Evolutionary conservation across 768 basidiomycete genomes (phyloP).

Genomic region (Trametopsis cervina): DNA sequence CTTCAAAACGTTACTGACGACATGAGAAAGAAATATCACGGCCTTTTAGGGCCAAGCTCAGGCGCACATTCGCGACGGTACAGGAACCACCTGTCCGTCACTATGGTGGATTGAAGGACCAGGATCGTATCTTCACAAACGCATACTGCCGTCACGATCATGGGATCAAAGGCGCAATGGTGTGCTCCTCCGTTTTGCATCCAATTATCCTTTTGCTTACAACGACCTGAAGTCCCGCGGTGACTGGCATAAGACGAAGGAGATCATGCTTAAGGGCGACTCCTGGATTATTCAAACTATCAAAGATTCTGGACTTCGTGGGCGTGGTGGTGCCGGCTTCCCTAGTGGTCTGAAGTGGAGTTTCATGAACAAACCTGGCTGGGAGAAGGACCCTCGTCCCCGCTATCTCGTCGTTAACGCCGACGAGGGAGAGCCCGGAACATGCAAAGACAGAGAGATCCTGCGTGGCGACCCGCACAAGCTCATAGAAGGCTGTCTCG

Average conservation of each 20-base stretch:
- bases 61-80: conserved; percentile 58
- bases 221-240: conserved; percentile 65
- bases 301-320: conserved; percentile 93
- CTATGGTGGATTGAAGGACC: conserved; percentile 93
- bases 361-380: conserved; percentile 99
- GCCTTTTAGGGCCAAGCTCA: conserved; percentile 24
- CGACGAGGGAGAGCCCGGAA: conserved; percentile 97
- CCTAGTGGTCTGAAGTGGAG: conserved; percentile 96
- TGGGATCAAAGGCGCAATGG: conserved; percentile 88
- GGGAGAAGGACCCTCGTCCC: conserved; percentile 90
- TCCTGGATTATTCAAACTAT: conserved; percentile 95
- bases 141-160: conserved; percentile 84
- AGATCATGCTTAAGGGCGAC: conserved; percentile 92
- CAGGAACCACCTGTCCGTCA: conserved; percentile 81
- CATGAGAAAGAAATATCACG: conserved; percentile 16
- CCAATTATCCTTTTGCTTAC: conserved; percentile 4
- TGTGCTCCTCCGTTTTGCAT: too few species aligned
- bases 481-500: conserved; percentile 94
- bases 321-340: conserved; percentile 95
- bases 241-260: conserved; percentile 98
- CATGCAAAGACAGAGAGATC: conserved; percentile 98
- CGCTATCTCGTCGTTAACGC: conserved; percentile 97
- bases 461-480: conserved; percentile 98
- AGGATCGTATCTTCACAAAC: conserved; percentile 92
- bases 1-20: neutral